Conservation (phyloP, 371 early-diverging fungal species). For the Blakeslea trispora region DNA sequence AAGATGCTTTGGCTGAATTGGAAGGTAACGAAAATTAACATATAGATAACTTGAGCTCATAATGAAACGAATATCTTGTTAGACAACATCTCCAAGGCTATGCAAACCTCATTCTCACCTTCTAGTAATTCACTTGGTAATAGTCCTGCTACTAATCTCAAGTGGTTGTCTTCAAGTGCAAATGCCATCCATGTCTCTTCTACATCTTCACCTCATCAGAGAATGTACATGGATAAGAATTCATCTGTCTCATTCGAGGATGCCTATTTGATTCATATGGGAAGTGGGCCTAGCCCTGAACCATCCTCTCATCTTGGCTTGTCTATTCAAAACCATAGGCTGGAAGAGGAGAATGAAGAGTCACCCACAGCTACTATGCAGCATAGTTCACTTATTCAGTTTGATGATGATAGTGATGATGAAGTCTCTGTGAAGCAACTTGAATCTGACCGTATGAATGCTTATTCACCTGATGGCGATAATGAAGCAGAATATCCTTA, state of each 20-base stretch:
- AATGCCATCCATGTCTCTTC: slow-evolving; percentile 24
- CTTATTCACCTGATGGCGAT: slow-evolving; percentile 65
- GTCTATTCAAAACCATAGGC: background rate
- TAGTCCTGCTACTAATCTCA: slow-evolving; percentile 32
- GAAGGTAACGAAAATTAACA: slow-evolving; percentile 32
- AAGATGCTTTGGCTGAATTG: slow-evolving; percentile 52
- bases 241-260: slow-evolving; percentile 64
- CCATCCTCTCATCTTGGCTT: slow-evolving; percentile 6
- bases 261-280: slow-evolving; percentile 59
- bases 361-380: slow-evolving; percentile 16
- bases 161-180: slow-evolving; percentile 44
- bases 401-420: slow-evolving; percentile 45
- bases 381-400: slow-evolving; percentile 43
- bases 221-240: slow-evolving; percentile 16
- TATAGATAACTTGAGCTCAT: too few relatives aligned
- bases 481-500: slow-evolving; percentile 59
- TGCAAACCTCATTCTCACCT: slow-evolving; percentile 50
- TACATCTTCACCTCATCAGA: slow-evolving; percentile 10
- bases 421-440: background rate
- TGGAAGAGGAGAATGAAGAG: slow-evolving; percentile 5
- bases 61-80: too few relatives aligned
- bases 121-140: slow-evolving; percentile 27
- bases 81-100: slow-evolving; percentile 54
- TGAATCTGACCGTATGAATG: slow-evolving; percentile 20
- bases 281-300: slow-evolving; percentile 50